Base-by-base conservation (phyloP, 169 alveolate species). In the Plasmodium relictum region DNA sequence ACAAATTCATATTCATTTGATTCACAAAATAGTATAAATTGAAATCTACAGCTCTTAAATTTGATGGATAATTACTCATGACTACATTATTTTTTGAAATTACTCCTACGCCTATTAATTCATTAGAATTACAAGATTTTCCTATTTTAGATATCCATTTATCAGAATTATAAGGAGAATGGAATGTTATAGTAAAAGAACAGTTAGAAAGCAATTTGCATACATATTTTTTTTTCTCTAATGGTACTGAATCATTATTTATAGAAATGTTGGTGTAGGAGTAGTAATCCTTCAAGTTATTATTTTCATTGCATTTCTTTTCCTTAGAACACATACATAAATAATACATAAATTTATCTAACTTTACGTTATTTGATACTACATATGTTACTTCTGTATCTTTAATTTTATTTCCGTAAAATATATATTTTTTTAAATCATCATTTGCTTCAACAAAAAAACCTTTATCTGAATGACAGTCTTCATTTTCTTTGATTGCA, bases 241-340 rank as follows among this genome's bases (percentile, higher is more conserved):
- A 37, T 37, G 74, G 71, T 65, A 12, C 22, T 48, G 50, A 20
- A 26, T 78, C 62, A 69, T 83, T 83, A 45, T 18, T 14, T 54
- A 83, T 58, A 31, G 31, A 44, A 70, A 83, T 70, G 31, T 70
- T 70, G 20, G 91, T 83, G 14, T 68, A 83, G 14, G 63, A 12
- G 41, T 66, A 16, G 59, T 83, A 83, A 72, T 56, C 63, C 10
- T 24, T 52, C 7, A 69, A 45, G 50, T 45, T 48, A 48, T 66
- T 24, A 26, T 54, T 52, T 7, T 50, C 56, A 24, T 52, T 56
- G 54, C 91, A 83, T 8, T 16, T 68, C 56, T 83, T 41, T 68
- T 58, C 86, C 20, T 31, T 26, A n/a, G 85, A 83, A 39, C 91
- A 83, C 91, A 83, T 83, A 44, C 91, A 83, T 37, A 83, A 2